Conservation (phyloP, 108 stramenopile genomes). For the Nannochloropsis salina region DNA sequence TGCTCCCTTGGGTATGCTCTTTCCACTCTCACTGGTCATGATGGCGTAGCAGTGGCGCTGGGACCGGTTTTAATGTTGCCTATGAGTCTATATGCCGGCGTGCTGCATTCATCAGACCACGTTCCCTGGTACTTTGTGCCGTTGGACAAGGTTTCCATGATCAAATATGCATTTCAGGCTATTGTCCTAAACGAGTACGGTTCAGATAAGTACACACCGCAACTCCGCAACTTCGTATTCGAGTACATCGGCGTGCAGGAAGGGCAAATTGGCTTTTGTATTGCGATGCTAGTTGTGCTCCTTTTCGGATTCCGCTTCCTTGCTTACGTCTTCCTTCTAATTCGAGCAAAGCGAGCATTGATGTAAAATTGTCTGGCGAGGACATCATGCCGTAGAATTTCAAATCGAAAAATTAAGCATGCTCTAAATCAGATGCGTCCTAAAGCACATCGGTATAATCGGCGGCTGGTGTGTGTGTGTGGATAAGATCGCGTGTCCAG, state of each 20-base stretch:
- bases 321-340: conserved; percentile 15
- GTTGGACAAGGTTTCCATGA: conserved; percentile 2
- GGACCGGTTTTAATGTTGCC: conserved; percentile 37
- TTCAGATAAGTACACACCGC: not conserved
- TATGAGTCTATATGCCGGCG: not conserved
- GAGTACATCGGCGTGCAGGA: not conserved
- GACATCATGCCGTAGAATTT: not conserved
- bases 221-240: not conserved
- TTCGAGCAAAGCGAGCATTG: not conserved
- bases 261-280: not conserved
- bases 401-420: too few relatives aligned
- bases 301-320: not conserved
- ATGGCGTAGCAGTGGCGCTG: conserved; percentile 37
- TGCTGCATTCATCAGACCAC: not conserved
- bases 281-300: not conserved
- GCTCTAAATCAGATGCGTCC: too few relatives aligned
- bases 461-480: too few relatives aligned
- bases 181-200: conserved; percentile 15
- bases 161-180: conserved; percentile 6
- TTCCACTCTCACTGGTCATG: conserved; percentile 34
- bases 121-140: conserved; percentile 1
- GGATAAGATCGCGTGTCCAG: too few relatives aligned
- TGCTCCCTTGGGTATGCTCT: conserved; percentile 35
- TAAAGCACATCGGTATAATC: too few relatives aligned
- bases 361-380: not conserved